These are phyloP conservation scores for Tylopilus balloui DNA, from an alignment of 768 basidiomycete species.

Conservation along the genomic window DNA sequence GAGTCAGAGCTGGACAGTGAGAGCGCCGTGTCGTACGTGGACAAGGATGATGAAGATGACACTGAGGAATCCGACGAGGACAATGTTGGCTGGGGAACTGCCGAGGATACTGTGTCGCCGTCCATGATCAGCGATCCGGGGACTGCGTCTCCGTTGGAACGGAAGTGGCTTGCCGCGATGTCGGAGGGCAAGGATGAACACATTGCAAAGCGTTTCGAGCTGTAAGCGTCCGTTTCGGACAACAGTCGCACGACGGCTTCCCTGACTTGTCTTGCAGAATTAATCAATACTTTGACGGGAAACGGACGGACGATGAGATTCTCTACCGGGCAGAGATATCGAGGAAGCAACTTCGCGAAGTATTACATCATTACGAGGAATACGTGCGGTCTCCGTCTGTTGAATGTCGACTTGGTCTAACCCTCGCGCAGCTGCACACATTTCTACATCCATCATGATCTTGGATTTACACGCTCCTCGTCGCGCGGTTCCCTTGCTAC, in stretches of 20 bases:
- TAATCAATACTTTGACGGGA: slow-evolving; percentile 91
- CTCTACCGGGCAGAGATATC: slow-evolving; percentile 84
- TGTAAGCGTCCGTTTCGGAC: slow-evolving; percentile 46
- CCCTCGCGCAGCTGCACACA: slow-evolving; percentile 37
- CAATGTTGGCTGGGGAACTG: slow-evolving; percentile 45
- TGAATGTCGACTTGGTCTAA: not conserved
- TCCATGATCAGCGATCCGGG: slow-evolving; percentile 82
- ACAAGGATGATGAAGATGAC: slow-evolving; percentile 29
- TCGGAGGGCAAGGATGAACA: slow-evolving; percentile 71
- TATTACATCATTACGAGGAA: slow-evolving; percentile 83
- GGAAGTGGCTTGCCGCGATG: slow-evolving; percentile 89
- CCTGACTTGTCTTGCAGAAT: slow-evolving; percentile 49
- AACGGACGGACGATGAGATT: slow-evolving; percentile 88
- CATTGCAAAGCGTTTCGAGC: slow-evolving; percentile 70
- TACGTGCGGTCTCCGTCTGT: slow-evolving; percentile 52
- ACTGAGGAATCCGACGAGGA: slow-evolving; percentile 45
- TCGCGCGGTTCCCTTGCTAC: slow-evolving; percentile 1
- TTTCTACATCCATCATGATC: slow-evolving; percentile 40
- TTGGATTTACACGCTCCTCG: not conserved
- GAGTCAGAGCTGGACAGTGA: slow-evolving; percentile 45
- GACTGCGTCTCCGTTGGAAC: slow-evolving; percentile 71
- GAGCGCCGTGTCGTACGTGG: slow-evolving; percentile 25
- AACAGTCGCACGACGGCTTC: not conserved
- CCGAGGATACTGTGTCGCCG: slow-evolving; percentile 45
- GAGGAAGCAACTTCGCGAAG: slow-evolving; percentile 76